Evolutionary conservation across 2,329 filamentous ascomycete genomes (phyloP).

Genomic region (Aspergillus carbonarius): DNA sequence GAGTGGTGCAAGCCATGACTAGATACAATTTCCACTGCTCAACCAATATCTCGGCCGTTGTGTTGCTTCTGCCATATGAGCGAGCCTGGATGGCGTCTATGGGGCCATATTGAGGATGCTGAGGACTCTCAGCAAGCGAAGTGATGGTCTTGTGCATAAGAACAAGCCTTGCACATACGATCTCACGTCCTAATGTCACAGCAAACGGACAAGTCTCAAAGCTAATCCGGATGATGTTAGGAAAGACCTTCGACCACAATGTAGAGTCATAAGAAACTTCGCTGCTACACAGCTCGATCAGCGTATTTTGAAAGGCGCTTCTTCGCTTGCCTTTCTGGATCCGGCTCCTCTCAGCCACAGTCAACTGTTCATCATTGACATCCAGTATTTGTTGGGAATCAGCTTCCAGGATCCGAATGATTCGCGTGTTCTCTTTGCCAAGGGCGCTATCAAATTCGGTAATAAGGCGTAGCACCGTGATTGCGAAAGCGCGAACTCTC

Average conservation of each 20-base stretch:
- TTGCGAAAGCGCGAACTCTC: slow-evolving; percentile 82
- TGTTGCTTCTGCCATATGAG: slow-evolving; percentile 52
- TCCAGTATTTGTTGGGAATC: slow-evolving; percentile 87
- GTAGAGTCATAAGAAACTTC: slow-evolving; percentile 93
- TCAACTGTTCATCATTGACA: slow-evolving; percentile 79
- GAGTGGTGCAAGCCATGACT: slow-evolving; percentile 93
- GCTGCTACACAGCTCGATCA: slow-evolving; percentile 93
- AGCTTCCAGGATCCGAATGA: slow-evolving; percentile 90
- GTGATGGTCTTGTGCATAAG: slow-evolving; percentile 90
- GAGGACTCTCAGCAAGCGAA: slow-evolving; percentile 70
- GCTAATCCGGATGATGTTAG: slow-evolving; percentile 86
- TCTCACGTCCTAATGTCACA: slow-evolving; percentile 83
- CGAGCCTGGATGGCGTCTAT: slow-evolving; percentile 39
- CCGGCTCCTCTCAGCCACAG: slow-evolving; percentile 87
- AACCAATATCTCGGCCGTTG: slow-evolving; percentile 80
- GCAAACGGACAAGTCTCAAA: slow-evolving; percentile 90
- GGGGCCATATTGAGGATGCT: slow-evolving; percentile 48
- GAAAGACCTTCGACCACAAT: slow-evolving; percentile 97
- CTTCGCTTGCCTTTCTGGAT: slow-evolving; percentile 86
- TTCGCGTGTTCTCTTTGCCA: slow-evolving; percentile 73
- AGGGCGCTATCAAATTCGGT: slow-evolving; percentile 91
- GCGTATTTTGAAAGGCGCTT: slow-evolving; percentile 76
- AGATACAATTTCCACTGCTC: slow-evolving; percentile 99
- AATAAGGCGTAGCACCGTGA: slow-evolving; percentile 87
- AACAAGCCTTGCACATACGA: slow-evolving; percentile 86